A percentile compares a stretch with the other conserved stretches of the same genome.
These are phyloP conservation scores for Sarcocystis neurona DNA, from an alignment of 169 alveolate genomes.

Conservation along the genomic window DNA sequence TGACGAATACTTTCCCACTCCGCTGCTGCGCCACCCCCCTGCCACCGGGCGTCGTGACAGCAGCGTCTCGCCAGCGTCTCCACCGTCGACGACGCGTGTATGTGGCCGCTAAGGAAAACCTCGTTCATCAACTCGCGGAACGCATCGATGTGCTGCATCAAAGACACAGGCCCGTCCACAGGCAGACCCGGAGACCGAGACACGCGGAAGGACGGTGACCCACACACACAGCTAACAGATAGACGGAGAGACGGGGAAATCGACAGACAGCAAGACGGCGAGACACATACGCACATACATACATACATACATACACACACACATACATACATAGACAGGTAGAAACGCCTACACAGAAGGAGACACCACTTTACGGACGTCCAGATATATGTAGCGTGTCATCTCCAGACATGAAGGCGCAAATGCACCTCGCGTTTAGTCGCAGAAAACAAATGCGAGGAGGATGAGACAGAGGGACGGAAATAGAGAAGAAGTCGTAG, in stretches of 20 bases:
- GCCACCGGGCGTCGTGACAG: slow-evolving; percentile 48
- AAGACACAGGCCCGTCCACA: not conserved
- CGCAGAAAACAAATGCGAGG: no score
- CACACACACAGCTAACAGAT: not conserved
- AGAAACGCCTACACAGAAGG: not conserved
- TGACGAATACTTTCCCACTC: slow-evolving; percentile 41
- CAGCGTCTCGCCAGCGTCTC: slow-evolving; percentile 47
- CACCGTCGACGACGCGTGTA: slow-evolving; percentile 54
- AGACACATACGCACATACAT: not conserved
- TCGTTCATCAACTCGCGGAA: slow-evolving; percentile 40
- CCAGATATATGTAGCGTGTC: not conserved
- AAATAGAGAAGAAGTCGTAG: no score
- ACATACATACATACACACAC: not conserved
- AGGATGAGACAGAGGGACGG: no score
- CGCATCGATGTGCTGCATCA: slow-evolving; percentile 49
- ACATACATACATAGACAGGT: not conserved
- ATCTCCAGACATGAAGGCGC: no score
- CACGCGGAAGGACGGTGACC: not conserved
- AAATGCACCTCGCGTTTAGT: no score
- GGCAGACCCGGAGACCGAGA: not conserved
- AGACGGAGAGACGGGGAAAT: not conserved
- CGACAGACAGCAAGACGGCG: not conserved
- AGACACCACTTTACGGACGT: no score
- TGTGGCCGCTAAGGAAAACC: slow-evolving; percentile 22
- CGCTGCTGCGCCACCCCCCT: slow-evolving; percentile 4